Conservation (phyloP, 345 rosid genomes). For the Kernera saxatilis region DNA sequence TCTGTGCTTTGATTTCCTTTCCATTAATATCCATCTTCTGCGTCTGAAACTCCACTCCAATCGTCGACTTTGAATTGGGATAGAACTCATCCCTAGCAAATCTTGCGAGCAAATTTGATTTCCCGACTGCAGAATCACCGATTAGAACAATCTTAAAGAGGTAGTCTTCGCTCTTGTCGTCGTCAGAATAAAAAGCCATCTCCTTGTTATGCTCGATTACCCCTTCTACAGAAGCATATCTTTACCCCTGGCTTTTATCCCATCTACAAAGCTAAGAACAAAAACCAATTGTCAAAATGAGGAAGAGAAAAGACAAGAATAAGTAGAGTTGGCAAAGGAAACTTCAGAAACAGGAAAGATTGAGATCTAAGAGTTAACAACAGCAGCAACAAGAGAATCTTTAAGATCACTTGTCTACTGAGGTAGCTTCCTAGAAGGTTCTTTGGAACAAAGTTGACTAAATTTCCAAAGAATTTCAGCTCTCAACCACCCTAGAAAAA, state of each 20-base stretch:
- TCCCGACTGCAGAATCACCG: slow-evolving; percentile 98
- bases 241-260: slow-evolving; percentile 13
- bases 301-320: slow-evolving; percentile 28
- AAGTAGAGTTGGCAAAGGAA: slow-evolving; percentile 33
- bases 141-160: slow-evolving; percentile 87
- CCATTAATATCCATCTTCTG: slow-evolving; percentile 87
- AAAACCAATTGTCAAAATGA: slow-evolving; percentile 6
- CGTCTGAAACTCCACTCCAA: slow-evolving; percentile 98
- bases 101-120: slow-evolving; percentile 95
- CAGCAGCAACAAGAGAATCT: slow-evolving; percentile 11
- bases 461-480: background rate
- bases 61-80: slow-evolving; percentile 92
- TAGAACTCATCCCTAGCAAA: slow-evolving; percentile 94
- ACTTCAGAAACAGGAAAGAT: slow-evolving; percentile 39
- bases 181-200: slow-evolving; percentile 76
- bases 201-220: slow-evolving; percentile 29
- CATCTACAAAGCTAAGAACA: slow-evolving; percentile 20
- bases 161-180: slow-evolving; percentile 83
- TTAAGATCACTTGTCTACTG: slow-evolving; percentile 21
- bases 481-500: slow-evolving; percentile 13
- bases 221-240: slow-evolving; percentile 46
- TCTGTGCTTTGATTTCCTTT: slow-evolving; percentile 92
- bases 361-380: slow-evolving; percentile 28
- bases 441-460: slow-evolving; percentile 24
- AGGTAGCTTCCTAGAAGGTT: slow-evolving; percentile 32